Base-by-base conservation (phyloP, 805 yeast genomes). In the Schizosaccharomyces cryophilus region DNA sequence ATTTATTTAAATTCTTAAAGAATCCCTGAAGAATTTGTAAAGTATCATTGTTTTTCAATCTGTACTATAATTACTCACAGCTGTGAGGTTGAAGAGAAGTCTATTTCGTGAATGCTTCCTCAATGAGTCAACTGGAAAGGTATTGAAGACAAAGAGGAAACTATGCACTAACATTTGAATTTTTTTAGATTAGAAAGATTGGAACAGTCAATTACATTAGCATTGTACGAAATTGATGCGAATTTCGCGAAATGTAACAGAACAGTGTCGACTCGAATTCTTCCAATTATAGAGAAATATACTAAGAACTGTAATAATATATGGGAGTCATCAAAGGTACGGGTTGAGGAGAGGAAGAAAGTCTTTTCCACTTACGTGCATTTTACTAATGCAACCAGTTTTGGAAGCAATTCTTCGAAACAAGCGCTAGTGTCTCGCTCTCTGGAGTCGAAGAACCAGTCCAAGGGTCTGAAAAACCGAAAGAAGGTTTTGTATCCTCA, bases 381-480 rank as follows among this genome's bases (percentile, higher is more conserved):
- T 11, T 11, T 45, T 21, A 11, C 26, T 19, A n/a, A n/a, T 45
- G 24, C 26, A 51, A 24, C 15, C 51, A 78, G 62, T 85, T 86
- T 70, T 82, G 94, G 83, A 85, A 85, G 67, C 77, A 78, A 40
- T 83, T 87, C 70, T 79, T 87, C 66, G 95, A 87, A 67, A 78
- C 81, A 58, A 78, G 86, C 35, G 88, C 87, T 1, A 78, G 80
- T 66, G 84, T 83, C 29, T 79, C 81, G 64, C 70, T 84, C 42
- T 70, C 77, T 42, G 77, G 80, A 35, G 77, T 76, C 64, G 81
- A 78, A 64, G 82, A 71, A 30, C 62, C 58, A 24, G 62, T 51
- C n/a, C 40, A 40, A 15, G 51, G 21, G 4, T 5, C 6, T 15
- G 21, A n/a, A 13, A 45, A 45, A 6, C 51, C 26, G 17, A 45